phyloP scores from a whole-genome alignment of 2,329 filamentous ascomycete species.

The Magnaporthiopsis incrustans region DNA sequence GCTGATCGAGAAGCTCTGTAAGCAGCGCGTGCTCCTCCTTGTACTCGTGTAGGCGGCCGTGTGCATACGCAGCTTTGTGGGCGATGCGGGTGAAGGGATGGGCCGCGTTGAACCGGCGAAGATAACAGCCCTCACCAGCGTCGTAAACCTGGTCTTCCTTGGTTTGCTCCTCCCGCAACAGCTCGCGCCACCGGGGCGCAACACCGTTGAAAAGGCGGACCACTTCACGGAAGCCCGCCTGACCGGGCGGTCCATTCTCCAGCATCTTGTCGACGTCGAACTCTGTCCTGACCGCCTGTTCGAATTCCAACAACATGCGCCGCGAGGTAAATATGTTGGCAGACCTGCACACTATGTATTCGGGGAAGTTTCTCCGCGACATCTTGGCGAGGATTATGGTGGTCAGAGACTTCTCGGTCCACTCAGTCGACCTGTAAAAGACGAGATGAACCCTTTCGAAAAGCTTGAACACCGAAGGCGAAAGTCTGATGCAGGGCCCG shows the following conservation, averaged over 20 bases:
- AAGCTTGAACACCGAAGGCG: slow-evolving; percentile 61
- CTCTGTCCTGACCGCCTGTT: slow-evolving; percentile 75
- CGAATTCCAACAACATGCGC: slow-evolving; percentile 73
- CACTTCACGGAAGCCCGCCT: slow-evolving; percentile 58
- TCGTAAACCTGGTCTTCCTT: slow-evolving; percentile 75
- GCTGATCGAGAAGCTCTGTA: slow-evolving; percentile 67
- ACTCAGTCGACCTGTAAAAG: slow-evolving; percentile 92
- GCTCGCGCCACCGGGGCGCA: slow-evolving; percentile 69
- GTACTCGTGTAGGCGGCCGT: slow-evolving; percentile 77
- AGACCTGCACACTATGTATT: slow-evolving; percentile 84
- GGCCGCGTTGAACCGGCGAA: slow-evolving; percentile 81
- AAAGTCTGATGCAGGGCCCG: slow-evolving; percentile 78
- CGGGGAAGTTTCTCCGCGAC: slow-evolving; percentile 76
- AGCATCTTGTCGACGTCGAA: slow-evolving; percentile 73
- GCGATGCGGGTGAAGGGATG: slow-evolving; percentile 92
- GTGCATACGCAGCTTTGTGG: slow-evolving; percentile 73
- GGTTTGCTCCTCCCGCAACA: slow-evolving; percentile 65
- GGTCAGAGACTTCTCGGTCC: slow-evolving; percentile 94
- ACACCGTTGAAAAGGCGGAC: slow-evolving; percentile 65
- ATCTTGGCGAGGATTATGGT: slow-evolving; percentile 92
- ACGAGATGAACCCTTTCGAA: slow-evolving; percentile 94
- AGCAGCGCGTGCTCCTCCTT: slow-evolving; percentile 67
- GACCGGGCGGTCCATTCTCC: slow-evolving; percentile 64
- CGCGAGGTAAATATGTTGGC: slow-evolving; percentile 81
- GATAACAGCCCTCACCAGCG: slow-evolving; percentile 77